phyloP scores from a whole-genome alignment of 805 yeast species.

The Wickerhamomyces xylosicus region DNA sequence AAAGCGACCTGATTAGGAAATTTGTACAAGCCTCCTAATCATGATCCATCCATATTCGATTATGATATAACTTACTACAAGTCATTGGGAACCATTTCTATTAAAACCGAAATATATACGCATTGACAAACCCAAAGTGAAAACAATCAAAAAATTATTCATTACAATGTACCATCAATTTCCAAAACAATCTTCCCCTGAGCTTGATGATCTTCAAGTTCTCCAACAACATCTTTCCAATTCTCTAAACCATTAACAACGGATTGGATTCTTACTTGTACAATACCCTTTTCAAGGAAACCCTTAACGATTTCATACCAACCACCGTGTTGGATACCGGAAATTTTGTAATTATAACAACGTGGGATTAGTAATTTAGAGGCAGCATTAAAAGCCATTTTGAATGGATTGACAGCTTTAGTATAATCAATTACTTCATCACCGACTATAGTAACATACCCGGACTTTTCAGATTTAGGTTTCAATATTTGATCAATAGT shows the following conservation, averaged over 20 bases:
- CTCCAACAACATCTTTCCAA: slow-evolving; percentile 38
- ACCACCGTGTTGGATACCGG: slow-evolving; percentile 8
- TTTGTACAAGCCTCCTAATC: too few relatives aligned
- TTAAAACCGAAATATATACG: too few relatives aligned
- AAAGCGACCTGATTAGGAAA: too few relatives aligned
- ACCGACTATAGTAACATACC: slow-evolving; percentile 48
- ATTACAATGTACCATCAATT: too few relatives aligned
- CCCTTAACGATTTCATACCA: slow-evolving; percentile 21
- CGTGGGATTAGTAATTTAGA: slow-evolving; percentile 8
- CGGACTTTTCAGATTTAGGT: slow-evolving; percentile 33
- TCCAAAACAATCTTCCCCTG: slow-evolving; percentile 52
- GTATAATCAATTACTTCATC: slow-evolving; percentile 29
- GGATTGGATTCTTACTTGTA: slow-evolving; percentile 43
- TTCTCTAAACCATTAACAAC: slow-evolving; percentile 35
- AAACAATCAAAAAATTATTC: too few relatives aligned
- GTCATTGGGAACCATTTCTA: too few relatives aligned
- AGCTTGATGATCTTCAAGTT: slow-evolving; percentile 34
- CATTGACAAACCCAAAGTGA: too few relatives aligned
- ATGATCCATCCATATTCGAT: too few relatives aligned
- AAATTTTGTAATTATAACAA: slow-evolving; percentile 19
- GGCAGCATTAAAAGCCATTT: slow-evolving; percentile 7
- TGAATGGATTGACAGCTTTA: slow-evolving; percentile 3
- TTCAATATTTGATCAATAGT: slow-evolving; percentile 33
- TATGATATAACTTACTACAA: too few relatives aligned
- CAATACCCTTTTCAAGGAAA: slow-evolving; percentile 29